Evolutionary conservation across 176 grass and related monocot genomes (phyloP).

Genomic region (Metroxylon sagu): DNA sequence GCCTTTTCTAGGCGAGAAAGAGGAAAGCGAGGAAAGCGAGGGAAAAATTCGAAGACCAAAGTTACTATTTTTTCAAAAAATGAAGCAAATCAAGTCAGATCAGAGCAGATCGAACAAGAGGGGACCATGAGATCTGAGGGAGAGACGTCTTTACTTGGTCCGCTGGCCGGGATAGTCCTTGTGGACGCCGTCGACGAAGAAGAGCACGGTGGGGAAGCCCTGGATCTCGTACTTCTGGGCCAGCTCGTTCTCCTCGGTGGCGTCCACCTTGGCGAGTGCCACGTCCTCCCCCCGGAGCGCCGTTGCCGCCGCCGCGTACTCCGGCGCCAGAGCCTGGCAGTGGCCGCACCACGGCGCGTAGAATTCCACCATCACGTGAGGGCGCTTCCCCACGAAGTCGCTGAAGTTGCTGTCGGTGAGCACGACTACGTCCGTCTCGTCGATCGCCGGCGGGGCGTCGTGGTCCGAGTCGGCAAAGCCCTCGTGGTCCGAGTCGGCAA

Average conservation of each 20-base stretch:
- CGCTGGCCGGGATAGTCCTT: slow-evolving; percentile 54
- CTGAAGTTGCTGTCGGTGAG: slow-evolving; percentile 72
- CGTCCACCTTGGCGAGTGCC: slow-evolving; percentile 82
- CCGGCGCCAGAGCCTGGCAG: slow-evolving; percentile 72
- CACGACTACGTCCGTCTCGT: slow-evolving; percentile 63
- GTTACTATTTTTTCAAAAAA: not conserved
- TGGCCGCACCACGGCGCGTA: slow-evolving; percentile 95
- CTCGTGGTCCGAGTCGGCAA: not conserved
- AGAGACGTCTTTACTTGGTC: slow-evolving; percentile 26
- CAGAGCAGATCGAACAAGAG: not conserved
- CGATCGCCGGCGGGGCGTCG: slow-evolving; percentile 13
- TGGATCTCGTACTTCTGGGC: slow-evolving; percentile 62
- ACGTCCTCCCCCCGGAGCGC: slow-evolving; percentile 33
- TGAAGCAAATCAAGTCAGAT: not conserved
- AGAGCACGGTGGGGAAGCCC: slow-evolving; percentile 80
- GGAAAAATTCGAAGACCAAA: not conserved
- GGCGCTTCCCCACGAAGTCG: slow-evolving; percentile 38
- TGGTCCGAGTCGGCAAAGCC: not conserved
- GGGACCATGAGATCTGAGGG: slow-evolving; percentile 5
- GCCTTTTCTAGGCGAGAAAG: too few relatives aligned
- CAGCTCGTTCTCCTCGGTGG: slow-evolving; percentile 73
- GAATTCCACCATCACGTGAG: slow-evolving; percentile 91
- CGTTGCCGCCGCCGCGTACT: slow-evolving; percentile 63
- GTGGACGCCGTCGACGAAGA: slow-evolving; percentile 85
- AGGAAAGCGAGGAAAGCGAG: not conserved